phyloP scores from a whole-genome alignment of 306 rosid genomes.

The Cucurbita moschata region DNA sequence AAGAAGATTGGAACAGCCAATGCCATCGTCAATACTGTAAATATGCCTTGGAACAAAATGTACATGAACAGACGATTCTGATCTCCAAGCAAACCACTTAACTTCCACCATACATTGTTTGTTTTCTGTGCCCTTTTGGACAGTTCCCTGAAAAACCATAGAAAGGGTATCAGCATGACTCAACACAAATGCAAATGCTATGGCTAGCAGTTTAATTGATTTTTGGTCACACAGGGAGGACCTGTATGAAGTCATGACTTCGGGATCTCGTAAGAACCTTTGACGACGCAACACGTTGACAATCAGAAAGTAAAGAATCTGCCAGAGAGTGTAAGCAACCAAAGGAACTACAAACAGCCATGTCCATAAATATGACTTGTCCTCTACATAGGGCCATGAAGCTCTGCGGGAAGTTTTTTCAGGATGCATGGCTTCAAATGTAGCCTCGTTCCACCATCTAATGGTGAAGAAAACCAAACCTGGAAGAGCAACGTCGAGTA shows the following conservation, averaged over 20 bases:
- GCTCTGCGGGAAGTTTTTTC: slow-evolving; percentile 43
- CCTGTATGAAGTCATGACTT: slow-evolving; percentile 96
- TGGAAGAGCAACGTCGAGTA: slow-evolving; percentile 14
- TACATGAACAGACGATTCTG: slow-evolving; percentile 75
- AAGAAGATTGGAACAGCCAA: slow-evolving; percentile 81
- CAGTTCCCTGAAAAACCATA: slow-evolving; percentile 46
- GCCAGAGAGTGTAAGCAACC: slow-evolving; percentile 75
- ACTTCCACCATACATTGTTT: slow-evolving; percentile 79
- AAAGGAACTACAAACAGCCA: slow-evolving; percentile 81
- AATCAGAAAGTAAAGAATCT: slow-evolving; percentile 66
- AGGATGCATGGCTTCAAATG: slow-evolving; percentile 74
- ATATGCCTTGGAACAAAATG: slow-evolving; percentile 59
- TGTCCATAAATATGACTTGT: slow-evolving; percentile 50
- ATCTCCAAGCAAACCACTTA: slow-evolving; percentile 86
- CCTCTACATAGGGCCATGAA: slow-evolving; percentile 85
- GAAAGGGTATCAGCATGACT: background rate
- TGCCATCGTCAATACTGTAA: slow-evolving; percentile 84
- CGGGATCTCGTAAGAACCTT: slow-evolving; percentile 72
- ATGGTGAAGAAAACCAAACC: slow-evolving; percentile 88
- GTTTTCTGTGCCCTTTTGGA: slow-evolving; percentile 90
- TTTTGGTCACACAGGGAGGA: slow-evolving; percentile 1
- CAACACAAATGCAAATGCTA: background rate
- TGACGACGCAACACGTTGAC: slow-evolving; percentile 78
- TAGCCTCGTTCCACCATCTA: slow-evolving; percentile 82
- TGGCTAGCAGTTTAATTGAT: background rate